Evolutionary conservation across 2,329 filamentous ascomycete species (phyloP).

Genomic region (Apiospora koreana): DNA sequence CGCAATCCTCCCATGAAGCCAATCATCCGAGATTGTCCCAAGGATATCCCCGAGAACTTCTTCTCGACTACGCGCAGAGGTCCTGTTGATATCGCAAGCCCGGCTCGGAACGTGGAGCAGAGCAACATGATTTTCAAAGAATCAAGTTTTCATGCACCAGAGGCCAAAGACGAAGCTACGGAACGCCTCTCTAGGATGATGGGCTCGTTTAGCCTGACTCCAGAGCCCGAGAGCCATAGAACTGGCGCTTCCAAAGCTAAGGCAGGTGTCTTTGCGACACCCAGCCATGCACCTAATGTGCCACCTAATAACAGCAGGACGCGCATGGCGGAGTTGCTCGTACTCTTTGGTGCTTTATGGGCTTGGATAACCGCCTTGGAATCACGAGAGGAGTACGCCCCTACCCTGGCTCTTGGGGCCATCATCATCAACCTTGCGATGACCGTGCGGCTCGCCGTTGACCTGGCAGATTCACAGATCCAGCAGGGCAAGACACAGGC

Average conservation of each 20-base stretch:
- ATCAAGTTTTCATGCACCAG: constrained; percentile 30
- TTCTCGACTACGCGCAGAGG: constrained; percentile 37
- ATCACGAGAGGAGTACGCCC: constrained; percentile 28
- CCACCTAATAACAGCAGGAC: constrained; percentile 17
- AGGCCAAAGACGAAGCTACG: constrained; percentile 31
- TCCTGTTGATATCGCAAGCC: constrained; percentile 25
- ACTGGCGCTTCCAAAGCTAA: not conserved
- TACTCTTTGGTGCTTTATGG: constrained; percentile 27
- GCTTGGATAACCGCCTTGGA: constrained; percentile 29
- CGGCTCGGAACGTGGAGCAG: not conserved
- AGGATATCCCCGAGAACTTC: constrained; percentile 49
- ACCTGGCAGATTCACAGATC: constrained; percentile 29
- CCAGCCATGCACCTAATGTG: not conserved
- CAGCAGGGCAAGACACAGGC: constrained; percentile 23
- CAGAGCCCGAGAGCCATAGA: constrained; percentile 20
- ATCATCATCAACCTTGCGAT: constrained; percentile 30
- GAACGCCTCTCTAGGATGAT: constrained; percentile 35
- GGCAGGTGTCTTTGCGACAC: not conserved
- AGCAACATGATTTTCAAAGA: constrained; percentile 11
- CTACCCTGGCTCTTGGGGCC: constrained; percentile 27
- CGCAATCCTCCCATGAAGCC: constrained; percentile 63
- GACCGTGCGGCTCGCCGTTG: constrained; percentile 31
- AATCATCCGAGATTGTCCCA: constrained; percentile 48
- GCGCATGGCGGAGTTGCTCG: constrained; percentile 27
- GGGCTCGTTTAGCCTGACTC: constrained; percentile 34